phyloP scores from a whole-genome alignment of 257 asterid species.

The Henckelia pumila region DNA sequence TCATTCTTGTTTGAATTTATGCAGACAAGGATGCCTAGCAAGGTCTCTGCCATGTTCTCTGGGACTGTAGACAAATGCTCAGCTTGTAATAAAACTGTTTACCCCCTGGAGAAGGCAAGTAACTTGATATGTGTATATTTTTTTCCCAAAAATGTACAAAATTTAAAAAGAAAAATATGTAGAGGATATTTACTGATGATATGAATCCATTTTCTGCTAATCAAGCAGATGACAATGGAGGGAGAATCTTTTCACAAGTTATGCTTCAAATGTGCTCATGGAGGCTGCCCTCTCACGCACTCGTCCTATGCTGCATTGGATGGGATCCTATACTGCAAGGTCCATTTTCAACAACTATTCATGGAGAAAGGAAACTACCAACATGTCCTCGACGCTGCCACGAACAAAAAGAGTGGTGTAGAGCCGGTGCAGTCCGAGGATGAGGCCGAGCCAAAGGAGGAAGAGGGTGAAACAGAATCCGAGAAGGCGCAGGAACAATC shows the following conservation, averaged over 20 bases:
- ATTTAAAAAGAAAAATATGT: not conserved
- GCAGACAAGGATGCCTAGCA: slow-evolving; percentile 49
- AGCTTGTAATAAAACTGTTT: slow-evolving; percentile 53
- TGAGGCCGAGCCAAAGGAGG: slow-evolving; percentile 22
- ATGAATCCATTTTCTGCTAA: not conserved
- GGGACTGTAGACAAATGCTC: slow-evolving; percentile 72
- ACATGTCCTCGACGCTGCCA: slow-evolving; percentile 42
- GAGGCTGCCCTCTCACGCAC: slow-evolving; percentile 67
- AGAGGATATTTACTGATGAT: not conserved
- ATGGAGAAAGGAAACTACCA: slow-evolving; percentile 77
- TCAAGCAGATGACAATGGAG: slow-evolving; percentile 63
- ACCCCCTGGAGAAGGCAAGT: slow-evolving; percentile 62
- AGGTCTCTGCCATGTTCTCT: slow-evolving; percentile 50
- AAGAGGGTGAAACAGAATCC: slow-evolving; percentile 22
- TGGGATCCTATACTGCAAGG: slow-evolving; percentile 76
- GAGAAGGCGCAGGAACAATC: slow-evolving; percentile 31
- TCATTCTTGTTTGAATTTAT: not conserved
- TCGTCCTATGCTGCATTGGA: slow-evolving; percentile 81
- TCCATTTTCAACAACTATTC: slow-evolving; percentile 75
- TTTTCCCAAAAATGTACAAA: no score
- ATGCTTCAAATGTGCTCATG: slow-evolving; percentile 86
- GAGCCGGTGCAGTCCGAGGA: slow-evolving; percentile 14
- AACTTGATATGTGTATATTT: no score
- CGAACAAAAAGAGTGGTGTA: slow-evolving; percentile 37
- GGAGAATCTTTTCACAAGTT: slow-evolving; percentile 69